Conservation (phyloP, 495 filamentous ascomycete genomes). For the Viridothelium virens region DNA sequence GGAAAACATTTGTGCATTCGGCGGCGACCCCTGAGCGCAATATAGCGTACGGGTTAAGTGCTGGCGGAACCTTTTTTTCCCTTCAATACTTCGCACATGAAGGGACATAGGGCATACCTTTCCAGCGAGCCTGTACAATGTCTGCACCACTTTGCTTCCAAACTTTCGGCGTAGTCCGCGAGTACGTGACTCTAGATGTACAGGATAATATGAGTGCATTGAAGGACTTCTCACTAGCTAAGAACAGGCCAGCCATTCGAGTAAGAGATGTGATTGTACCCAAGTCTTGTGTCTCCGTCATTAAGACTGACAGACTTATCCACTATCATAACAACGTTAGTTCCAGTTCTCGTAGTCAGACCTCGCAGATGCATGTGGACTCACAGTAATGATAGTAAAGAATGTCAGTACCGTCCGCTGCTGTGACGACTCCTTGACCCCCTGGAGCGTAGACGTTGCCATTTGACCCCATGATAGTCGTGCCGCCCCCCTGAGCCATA, state of each 20-base stretch:
- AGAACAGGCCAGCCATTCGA: conserved; percentile 55
- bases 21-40: too few relatives aligned
- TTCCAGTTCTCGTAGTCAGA: not conserved
- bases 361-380: not conserved
- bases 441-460: conserved; percentile 62
- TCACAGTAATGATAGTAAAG: conserved; percentile 63
- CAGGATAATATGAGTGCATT: too few relatives aligned
- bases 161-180: too few relatives aligned
- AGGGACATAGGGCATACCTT: too few relatives aligned
- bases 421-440: conserved; percentile 53
- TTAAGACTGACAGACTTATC: conserved; percentile 58
- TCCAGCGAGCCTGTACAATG: too few relatives aligned
- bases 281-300: conserved; percentile 58
- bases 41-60: too few relatives aligned
- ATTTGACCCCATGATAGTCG: conserved; percentile 53
- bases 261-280: conserved; percentile 59
- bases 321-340: conserved; percentile 23
- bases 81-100: too few relatives aligned
- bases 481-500: conserved; percentile 55
- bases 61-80: too few relatives aligned
- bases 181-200: too few relatives aligned
- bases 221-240: not conserved
- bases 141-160: too few relatives aligned
- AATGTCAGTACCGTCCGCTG: conserved; percentile 44
- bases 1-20: too few relatives aligned